Conservation (phyloP, 2,329 filamentous ascomycete genomes). For the Penicillium capsulatum region DNA sequence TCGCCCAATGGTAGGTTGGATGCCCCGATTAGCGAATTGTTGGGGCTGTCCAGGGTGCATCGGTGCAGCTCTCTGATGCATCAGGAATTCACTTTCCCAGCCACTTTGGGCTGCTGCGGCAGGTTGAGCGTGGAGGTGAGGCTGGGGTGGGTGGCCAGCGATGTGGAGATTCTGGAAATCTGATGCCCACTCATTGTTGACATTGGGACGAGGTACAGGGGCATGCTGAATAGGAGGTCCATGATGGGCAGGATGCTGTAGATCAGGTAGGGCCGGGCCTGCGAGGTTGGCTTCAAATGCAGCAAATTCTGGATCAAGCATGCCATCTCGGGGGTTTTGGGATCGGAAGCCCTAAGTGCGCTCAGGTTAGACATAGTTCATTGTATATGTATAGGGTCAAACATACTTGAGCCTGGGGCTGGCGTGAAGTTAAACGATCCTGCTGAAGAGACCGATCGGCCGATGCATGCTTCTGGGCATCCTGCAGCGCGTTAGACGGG, state of each 20-base stretch:
- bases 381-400: not conserved
- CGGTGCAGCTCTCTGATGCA: slow-evolving; percentile 33
- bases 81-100: slow-evolving; percentile 62
- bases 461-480: slow-evolving; percentile 65
- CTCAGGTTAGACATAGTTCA: slow-evolving; percentile 7
- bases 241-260: slow-evolving; percentile 36
- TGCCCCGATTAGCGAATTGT: slow-evolving; percentile 15
- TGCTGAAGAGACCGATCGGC: slow-evolving; percentile 68
- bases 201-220: slow-evolving; percentile 17
- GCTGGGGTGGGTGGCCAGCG: slow-evolving; percentile 39
- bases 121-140: slow-evolving; percentile 46
- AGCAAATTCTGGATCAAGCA: slow-evolving; percentile 64
- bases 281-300: slow-evolving; percentile 55
- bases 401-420: slow-evolving; percentile 53
- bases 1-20: slow-evolving; percentile 30
- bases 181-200: slow-evolving; percentile 43
- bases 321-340: slow-evolving; percentile 50
- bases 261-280: slow-evolving; percentile 32
- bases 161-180: slow-evolving; percentile 47
- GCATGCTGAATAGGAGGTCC: slow-evolving; percentile 25
- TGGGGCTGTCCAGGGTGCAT: slow-evolving; percentile 21
- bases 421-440: slow-evolving; percentile 59
- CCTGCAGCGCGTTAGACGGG: slow-evolving; percentile 70
- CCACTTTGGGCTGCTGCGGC: slow-evolving; percentile 37
- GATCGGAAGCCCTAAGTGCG: slow-evolving; percentile 58